A percentile compares a stretch with the other conserved stretches of the same genome.
Evolutionary conservation across 192 early-diverging fungal genomes (phyloP).

Genomic region (Rhizophlyctis rosea): DNA sequence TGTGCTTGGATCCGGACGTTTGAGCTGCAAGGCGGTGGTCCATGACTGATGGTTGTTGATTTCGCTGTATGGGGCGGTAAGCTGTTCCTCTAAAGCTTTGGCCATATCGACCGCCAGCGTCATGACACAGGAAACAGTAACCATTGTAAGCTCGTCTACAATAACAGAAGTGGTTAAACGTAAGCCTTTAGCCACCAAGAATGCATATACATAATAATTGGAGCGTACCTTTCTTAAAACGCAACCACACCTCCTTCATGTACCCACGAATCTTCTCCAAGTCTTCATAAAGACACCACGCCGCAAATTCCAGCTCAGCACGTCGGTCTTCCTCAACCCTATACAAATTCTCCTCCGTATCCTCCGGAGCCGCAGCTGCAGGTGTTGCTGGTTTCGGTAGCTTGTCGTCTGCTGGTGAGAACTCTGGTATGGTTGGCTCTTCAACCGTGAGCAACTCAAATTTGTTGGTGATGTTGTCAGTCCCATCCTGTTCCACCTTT

Average conservation of each 20-base stretch:
- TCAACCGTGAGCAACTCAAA: not conserved
- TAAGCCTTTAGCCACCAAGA: no score
- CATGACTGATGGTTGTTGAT: no score
- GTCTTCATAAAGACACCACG: not conserved
- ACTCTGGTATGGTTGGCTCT: not conserved
- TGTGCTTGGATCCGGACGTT: no score
- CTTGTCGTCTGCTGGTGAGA: not conserved
- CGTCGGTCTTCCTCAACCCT: not conserved
- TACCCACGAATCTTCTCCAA: not conserved
- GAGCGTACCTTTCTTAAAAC: not conserved
- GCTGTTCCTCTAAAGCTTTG: not conserved
- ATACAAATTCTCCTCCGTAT: not conserved
- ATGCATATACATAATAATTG: no score
- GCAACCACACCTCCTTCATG: not conserved
- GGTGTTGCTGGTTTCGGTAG: not conserved
- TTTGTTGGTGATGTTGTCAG: not conserved
- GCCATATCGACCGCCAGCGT: not conserved
- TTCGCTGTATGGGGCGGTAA: no score
- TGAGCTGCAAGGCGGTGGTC: no score
- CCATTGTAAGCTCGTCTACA: not conserved
- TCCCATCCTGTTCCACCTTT: not conserved
- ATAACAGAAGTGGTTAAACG: no score
- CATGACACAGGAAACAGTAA: not conserved
- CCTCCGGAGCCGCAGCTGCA: not conserved
- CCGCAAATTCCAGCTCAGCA: not conserved